phyloP scores from a whole-genome alignment of 768 basidiomycete species.

The Boletus edulis region DNA sequence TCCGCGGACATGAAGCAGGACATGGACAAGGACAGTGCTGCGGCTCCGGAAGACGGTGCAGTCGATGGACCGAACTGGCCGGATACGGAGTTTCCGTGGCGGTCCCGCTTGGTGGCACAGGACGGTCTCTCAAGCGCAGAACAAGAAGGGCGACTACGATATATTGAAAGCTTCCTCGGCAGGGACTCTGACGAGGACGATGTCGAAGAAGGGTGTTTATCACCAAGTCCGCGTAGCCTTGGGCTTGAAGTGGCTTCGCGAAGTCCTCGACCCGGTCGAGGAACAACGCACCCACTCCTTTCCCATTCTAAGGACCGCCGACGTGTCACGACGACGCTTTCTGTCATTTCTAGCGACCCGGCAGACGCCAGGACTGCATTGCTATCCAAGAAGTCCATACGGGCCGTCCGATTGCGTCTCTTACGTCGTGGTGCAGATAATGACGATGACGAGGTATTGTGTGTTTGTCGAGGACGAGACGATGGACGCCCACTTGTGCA shows the following conservation, averaged over 20 bases:
- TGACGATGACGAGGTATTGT: conserved; percentile 52
- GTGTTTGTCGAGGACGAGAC: conserved; percentile 64
- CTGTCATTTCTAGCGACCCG: conserved; percentile 60
- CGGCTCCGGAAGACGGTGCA: conserved; percentile 30
- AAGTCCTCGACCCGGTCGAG: conserved; percentile 39
- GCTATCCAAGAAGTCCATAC: conserved; percentile 67
- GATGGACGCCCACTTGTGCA: conserved; percentile 79
- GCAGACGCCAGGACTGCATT: conserved; percentile 75
- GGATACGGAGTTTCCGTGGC: conserved; percentile 79
- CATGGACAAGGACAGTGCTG: conserved; percentile 5
- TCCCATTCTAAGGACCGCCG: conserved; percentile 36
- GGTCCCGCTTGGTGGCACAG: conserved; percentile 54
- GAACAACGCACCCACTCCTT: conserved; percentile 59
- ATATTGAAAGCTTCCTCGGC: conserved; percentile 71
- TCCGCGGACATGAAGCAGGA: conserved; percentile 21
- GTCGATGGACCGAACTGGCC: conserved; percentile 70
- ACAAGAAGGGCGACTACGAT: conserved; percentile 57
- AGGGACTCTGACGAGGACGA: conserved; percentile 63
- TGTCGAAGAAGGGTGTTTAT: conserved; percentile 24
- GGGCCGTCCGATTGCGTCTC: conserved; percentile 53
- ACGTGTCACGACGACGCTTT: conserved; percentile 11
- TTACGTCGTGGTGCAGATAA: conserved; percentile 41
- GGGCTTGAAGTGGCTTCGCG: conserved; percentile 15
- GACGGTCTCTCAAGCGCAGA: conserved; percentile 50
- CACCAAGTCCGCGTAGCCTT: conserved; percentile 6